These are phyloP conservation scores for Camellia sinensis DNA, from an alignment of 148 eudicot species.

Conservation along the genomic window DNA sequence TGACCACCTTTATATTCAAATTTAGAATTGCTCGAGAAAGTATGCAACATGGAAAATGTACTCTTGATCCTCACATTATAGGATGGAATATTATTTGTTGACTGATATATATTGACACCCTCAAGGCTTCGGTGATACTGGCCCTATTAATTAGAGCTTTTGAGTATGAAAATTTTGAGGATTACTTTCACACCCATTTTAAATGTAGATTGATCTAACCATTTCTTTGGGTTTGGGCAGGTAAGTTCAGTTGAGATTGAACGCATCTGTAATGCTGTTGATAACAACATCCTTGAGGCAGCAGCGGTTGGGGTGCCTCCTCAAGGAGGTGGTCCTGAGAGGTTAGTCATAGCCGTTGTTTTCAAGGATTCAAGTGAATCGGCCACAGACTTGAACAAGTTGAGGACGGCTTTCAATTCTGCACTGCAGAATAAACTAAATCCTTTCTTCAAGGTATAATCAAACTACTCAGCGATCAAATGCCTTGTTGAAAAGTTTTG, in stretches of 20 bases:
- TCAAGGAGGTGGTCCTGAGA: slow-evolving; percentile 87
- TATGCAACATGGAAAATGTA: neutral
- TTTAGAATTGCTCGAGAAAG: neutral
- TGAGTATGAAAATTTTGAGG: neutral
- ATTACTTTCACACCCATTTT: neutral
- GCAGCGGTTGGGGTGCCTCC: slow-evolving; percentile 91
- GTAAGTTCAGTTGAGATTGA: slow-evolving; percentile 95
- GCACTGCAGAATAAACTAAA: slow-evolving; percentile 82
- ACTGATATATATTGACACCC: neutral
- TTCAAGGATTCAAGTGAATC: slow-evolving; percentile 45
- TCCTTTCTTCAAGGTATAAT: slow-evolving; percentile 78
- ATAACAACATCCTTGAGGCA: slow-evolving; percentile 64
- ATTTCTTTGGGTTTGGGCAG: slow-evolving; percentile 31
- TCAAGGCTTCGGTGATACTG: neutral
- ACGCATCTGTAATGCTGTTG: slow-evolving; percentile 68
- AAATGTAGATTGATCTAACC: neutral
- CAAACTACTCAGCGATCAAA: neutral
- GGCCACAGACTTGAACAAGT: slow-evolving; percentile 33
- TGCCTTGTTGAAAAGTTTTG: neutral
- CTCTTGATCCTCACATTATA: neutral
- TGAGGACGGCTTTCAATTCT: slow-evolving; percentile 60
- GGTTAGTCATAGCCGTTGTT: slow-evolving; percentile 69
- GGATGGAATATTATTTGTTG: neutral
- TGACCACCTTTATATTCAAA: neutral
- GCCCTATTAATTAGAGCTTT: neutral